Conservation (phyloP, 2,329 filamentous ascomycete genomes). For the Colletotrichum ledebouriae region DNA sequence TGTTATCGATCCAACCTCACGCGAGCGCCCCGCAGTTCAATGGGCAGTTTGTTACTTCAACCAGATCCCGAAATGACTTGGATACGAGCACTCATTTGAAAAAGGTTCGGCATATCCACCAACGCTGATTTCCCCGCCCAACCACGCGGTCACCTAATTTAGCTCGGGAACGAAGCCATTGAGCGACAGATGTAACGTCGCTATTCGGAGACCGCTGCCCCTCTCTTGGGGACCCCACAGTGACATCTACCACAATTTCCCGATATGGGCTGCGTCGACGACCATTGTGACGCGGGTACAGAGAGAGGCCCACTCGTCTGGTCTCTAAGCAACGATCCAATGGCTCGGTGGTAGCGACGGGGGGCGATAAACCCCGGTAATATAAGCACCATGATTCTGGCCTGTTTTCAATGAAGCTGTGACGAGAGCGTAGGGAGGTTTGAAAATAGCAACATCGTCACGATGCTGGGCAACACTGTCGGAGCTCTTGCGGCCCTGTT, state of each 20-base stretch:
- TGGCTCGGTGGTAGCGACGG: not conserved
- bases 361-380: not conserved
- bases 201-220: constrained; percentile 12
- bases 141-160: too few species aligned
- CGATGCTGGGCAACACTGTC: not conserved
- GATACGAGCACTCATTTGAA: not conserved
- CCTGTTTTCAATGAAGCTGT: not conserved
- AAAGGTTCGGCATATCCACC: too few species aligned
- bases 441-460: not conserved
- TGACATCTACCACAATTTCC: not conserved
- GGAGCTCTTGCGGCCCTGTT: constrained; percentile 3
- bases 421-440: not conserved
- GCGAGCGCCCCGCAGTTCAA: constrained; percentile 1
- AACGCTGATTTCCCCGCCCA: too few species aligned
- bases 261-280: not conserved
- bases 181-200: constrained; percentile 35
- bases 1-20: constrained; percentile 12
- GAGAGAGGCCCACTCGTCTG: not conserved
- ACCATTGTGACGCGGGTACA: not conserved
- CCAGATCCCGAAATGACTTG: not conserved
- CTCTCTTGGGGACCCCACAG: constrained; percentile 19
- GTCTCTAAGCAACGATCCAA: constrained; percentile 24
- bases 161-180: too few species aligned
- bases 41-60: constrained; percentile 21
- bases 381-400: constrained; percentile 23